Conservation (phyloP, 1,139 yeast genomes). For the Suhomyces choctaworum region DNA sequence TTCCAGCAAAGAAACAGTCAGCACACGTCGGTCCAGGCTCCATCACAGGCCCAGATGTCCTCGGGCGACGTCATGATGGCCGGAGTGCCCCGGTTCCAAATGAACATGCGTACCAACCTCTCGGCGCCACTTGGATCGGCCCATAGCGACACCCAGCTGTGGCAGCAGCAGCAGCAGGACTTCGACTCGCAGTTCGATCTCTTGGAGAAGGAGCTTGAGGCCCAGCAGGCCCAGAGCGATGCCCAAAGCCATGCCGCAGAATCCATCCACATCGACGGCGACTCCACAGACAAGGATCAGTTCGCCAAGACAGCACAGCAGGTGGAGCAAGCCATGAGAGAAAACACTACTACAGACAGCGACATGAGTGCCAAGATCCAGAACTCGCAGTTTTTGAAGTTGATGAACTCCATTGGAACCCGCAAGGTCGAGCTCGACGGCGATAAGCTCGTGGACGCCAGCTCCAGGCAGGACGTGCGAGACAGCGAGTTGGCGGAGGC, state of each 20-base stretch:
- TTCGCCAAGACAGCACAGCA: conserved; percentile 45
- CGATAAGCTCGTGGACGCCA: conserved; percentile 36
- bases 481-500: conserved; percentile 5
- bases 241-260: conserved; percentile 11
- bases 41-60: not conserved
- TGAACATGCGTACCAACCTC: conserved; percentile 23
- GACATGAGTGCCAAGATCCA: conserved; percentile 37
- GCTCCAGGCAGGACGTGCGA: conserved; percentile 21
- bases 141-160: conserved; percentile 30
- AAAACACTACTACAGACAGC: conserved; percentile 18
- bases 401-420: conserved; percentile 42
- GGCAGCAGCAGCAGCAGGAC: conserved; percentile 20
- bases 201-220: conserved; percentile 35
- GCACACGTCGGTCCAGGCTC: not conserved
- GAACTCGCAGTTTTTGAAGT: conserved; percentile 41
- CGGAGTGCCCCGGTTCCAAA: conserved; percentile 12
- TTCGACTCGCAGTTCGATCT: conserved; percentile 40
- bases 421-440: conserved; percentile 44
- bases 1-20: conserved; percentile 14
- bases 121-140: conserved; percentile 16
- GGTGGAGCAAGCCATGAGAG: conserved; percentile 36
- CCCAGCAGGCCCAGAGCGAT: conserved; percentile 10
- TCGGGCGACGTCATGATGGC: not conserved
- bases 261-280: conserved; percentile 10
- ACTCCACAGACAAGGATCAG: conserved; percentile 32